These are phyloP conservation scores for Epichloe sp. DNA, from an alignment of 2,329 filamentous ascomycete genomes.

Conservation along the genomic window DNA sequence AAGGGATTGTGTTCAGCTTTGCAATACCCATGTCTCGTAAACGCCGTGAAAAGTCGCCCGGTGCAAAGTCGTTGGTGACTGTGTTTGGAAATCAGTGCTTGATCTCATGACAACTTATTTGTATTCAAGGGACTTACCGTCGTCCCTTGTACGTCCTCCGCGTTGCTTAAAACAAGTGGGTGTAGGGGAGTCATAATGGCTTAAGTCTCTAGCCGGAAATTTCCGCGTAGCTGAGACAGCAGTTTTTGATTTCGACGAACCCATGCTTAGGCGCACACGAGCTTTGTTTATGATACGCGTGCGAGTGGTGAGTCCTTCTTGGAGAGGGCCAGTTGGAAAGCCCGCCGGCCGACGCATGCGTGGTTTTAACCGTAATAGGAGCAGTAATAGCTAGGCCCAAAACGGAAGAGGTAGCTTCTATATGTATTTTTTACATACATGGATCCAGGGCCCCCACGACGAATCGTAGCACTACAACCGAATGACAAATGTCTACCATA, in stretches of 20 bases:
- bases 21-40: not conserved
- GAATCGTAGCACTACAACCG: too few species aligned
- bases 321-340: too few species aligned
- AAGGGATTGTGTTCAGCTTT: not conserved
- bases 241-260: conserved; percentile 1
- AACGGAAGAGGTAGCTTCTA: too few species aligned
- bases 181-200: not conserved
- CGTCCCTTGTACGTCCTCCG: not conserved
- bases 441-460: too few species aligned
- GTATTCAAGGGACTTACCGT: not conserved
- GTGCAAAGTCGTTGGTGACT: not conserved
- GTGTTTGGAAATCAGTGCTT: not conserved
- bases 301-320: too few species aligned
- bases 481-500: too few species aligned
- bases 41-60: not conserved
- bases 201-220: not conserved
- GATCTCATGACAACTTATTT: too few species aligned
- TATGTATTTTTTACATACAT: too few species aligned
- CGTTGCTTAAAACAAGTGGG: not conserved
- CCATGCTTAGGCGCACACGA: not conserved
- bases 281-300: too few species aligned
- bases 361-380: too few species aligned
- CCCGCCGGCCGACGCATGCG: too few species aligned
- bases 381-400: too few species aligned
- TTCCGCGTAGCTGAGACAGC: not conserved